Evolutionary conservation across 345 rosid genomes (phyloP).

Genomic region (Arabidopsis suecica): DNA sequence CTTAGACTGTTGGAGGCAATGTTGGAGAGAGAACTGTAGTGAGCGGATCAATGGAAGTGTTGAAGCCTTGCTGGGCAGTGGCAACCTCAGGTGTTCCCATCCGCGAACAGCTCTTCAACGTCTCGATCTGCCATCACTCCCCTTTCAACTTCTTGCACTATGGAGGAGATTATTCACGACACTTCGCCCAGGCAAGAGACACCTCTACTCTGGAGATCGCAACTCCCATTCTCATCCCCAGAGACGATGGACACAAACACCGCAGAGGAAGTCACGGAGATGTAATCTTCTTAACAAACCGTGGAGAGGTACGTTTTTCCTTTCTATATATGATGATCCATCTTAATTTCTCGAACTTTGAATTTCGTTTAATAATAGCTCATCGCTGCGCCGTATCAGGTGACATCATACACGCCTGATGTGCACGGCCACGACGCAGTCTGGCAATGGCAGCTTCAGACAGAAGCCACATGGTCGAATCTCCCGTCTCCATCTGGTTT

Average conservation of each 20-base stretch:
- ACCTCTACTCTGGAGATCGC: constrained; percentile 81
- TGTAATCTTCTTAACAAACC: constrained; percentile 89
- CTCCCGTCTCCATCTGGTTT: constrained; percentile 91
- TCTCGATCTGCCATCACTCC: constrained; percentile 87
- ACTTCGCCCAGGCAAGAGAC: constrained; percentile 68
- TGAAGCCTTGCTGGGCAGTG: constrained; percentile 93
- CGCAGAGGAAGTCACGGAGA: constrained; percentile 90
- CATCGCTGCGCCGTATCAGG: constrained; percentile 51
- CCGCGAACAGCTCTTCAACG: constrained; percentile 93
- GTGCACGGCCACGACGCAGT: constrained; percentile 76
- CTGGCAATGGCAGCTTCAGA: constrained; percentile 82
- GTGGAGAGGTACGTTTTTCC: constrained; percentile 82
- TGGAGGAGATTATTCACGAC: constrained; percentile 79
- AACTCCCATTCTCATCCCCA: constrained; percentile 91
- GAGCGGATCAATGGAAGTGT: constrained; percentile 83
- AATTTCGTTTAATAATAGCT: constrained; percentile 19
- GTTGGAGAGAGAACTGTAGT: constrained; percentile 81
- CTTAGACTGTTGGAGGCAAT: constrained; percentile 95
- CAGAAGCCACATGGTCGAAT: constrained; percentile 96
- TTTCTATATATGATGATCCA: constrained; percentile 7
- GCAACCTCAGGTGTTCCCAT: constrained; percentile 98
- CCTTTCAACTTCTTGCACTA: constrained; percentile 83
- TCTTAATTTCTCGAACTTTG: neutral
- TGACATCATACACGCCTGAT: constrained; percentile 88
- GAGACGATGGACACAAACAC: constrained; percentile 80